phyloP scores from a whole-genome alignment of 768 basidiomycete species.

The Cystofilobasidium capitatum region DNA sequence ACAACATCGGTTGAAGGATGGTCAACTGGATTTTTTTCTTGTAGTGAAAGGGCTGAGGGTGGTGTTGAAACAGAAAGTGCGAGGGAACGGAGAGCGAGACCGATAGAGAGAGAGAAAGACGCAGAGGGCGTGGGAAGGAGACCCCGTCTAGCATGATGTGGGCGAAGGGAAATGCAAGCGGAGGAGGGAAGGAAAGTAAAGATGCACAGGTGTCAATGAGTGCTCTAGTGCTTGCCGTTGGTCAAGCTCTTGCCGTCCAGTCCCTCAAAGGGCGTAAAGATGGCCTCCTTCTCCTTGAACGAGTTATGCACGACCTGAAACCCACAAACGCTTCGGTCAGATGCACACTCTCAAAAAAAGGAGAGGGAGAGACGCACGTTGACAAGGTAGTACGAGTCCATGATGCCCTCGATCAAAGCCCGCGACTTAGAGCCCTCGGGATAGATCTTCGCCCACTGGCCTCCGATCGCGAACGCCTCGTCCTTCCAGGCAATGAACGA shows the following conservation, averaged over 20 bases:
- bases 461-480: conserved; percentile 84
- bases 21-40: no score
- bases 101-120: background rate
- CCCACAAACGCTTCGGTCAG: background rate
- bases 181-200: background rate
- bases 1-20: no score
- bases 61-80: background rate
- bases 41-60: background rate
- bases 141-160: background rate
- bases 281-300: conserved; percentile 71
- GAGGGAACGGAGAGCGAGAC: background rate
- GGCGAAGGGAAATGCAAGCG: no score
- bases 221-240: background rate
- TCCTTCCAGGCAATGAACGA: conserved; percentile 48
- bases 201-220: no score
- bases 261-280: conserved; percentile 66
- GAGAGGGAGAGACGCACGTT: conserved; percentile 45
- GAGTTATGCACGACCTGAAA: conserved; percentile 72
- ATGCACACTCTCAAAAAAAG: background rate
- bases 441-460: conserved; percentile 82
- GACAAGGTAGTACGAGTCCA: conserved; percentile 75
- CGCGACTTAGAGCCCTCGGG: conserved; percentile 64
- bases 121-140: background rate
- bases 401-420: conserved; percentile 63
- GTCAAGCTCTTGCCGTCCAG: background rate